Evolutionary conservation across 2,329 filamentous ascomycete species (phyloP).

Genomic region (Penicillium polonicum): DNA sequence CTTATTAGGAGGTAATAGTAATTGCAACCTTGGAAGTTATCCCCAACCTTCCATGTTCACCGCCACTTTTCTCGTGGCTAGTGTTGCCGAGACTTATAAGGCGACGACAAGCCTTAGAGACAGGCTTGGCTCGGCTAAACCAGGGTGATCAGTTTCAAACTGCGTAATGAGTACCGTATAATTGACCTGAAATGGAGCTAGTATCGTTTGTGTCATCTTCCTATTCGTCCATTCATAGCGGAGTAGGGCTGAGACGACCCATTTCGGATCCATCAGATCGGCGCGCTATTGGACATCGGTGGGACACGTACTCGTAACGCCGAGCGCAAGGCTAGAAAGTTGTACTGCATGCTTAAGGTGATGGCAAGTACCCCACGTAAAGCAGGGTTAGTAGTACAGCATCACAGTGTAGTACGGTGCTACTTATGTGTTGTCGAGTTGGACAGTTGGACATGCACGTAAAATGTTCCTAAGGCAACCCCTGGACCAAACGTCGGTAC

Average conservation of each 20-base stretch:
- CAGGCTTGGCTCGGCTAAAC: conserved; percentile 24
- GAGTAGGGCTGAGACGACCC: conserved; percentile 23
- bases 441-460: neutral
- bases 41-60: conserved; percentile 5
- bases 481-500: neutral
- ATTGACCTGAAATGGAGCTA: neutral
- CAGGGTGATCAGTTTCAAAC: neutral
- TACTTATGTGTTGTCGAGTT: neutral
- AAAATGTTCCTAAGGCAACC: neutral
- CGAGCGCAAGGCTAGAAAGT: neutral
- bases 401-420: neutral
- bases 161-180: conserved; percentile 3
- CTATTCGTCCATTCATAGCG: conserved; percentile 14
- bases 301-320: conserved; percentile 16
- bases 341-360: neutral
- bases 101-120: conserved; percentile 28
- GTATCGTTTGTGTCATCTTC: neutral
- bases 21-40: neutral
- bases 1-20: neutral
- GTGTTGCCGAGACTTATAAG: conserved; percentile 20
- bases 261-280: conserved; percentile 13
- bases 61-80: conserved; percentile 14
- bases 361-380: neutral
- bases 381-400: neutral
- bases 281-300: conserved; percentile 14